phyloP scores from a whole-genome alignment of 2,329 filamentous ascomycete genomes.

The Ophidiomyces ophidiicola region DNA sequence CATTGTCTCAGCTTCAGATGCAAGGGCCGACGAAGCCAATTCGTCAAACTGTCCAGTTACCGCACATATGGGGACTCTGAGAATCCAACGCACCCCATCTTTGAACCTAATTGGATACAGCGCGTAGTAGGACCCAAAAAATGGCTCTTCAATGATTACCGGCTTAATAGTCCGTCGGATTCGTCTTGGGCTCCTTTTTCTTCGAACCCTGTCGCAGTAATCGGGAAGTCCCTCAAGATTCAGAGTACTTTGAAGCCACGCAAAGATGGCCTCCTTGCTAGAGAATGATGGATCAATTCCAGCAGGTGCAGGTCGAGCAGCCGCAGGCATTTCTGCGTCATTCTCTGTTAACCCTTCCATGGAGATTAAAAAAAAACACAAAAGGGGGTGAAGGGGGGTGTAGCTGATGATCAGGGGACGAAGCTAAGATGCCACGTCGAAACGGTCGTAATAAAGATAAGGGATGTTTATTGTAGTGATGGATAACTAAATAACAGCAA shows the following conservation, averaged over 20 bases:
- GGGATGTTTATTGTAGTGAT: no score
- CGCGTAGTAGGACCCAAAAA: slow-evolving; percentile 10
- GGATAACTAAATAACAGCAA: no score
- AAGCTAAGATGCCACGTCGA: no score
- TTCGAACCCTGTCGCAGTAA: slow-evolving; percentile 4
- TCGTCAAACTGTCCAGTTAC: slow-evolving; percentile 6
- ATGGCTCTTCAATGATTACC: slow-evolving; percentile 2
- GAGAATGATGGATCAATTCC: no score
- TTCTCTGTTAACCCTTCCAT: no score
- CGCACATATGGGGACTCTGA: slow-evolving; percentile 10
- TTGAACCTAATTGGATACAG: slow-evolving; percentile 10
- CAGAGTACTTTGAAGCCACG: slow-evolving; percentile 6
- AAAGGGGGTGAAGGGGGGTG: no score
- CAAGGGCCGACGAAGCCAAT: slow-evolving; percentile 8
- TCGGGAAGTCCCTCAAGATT: slow-evolving; percentile 6
- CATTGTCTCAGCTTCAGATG: slow-evolving; percentile 12
- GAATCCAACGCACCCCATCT: slow-evolving; percentile 11
- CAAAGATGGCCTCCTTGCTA: slow-evolving; percentile 5
- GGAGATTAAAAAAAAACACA: no score
- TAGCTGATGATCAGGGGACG: no score
- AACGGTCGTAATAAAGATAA: no score
- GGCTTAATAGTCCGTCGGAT: slow-evolving; percentile 11
- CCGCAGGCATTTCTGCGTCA: no score
- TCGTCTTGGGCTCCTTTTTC: slow-evolving; percentile 6
- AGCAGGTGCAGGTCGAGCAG: no score